These are phyloP conservation scores for Acer campestre DNA, from an alignment of 345 rosid species.

Conservation along the genomic window DNA sequence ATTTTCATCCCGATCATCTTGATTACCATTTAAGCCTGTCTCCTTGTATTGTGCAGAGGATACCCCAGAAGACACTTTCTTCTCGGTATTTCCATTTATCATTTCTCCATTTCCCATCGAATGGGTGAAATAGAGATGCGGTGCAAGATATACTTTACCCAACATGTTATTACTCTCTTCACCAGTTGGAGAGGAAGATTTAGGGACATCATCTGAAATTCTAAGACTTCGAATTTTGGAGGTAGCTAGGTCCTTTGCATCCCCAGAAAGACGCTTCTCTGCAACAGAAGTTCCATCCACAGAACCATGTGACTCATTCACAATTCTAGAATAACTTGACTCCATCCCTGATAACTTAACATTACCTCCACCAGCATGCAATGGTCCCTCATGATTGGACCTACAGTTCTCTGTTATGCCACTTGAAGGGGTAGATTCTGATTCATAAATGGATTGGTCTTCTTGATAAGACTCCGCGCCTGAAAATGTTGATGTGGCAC, in stretches of 20 bases:
- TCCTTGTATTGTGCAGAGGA: constrained; percentile 23
- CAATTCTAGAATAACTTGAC: constrained; percentile 17
- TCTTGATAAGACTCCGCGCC: constrained; percentile 47
- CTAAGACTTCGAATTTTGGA: constrained; percentile 40
- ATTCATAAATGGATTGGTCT: constrained; percentile 39
- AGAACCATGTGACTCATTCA: constrained; percentile 30
- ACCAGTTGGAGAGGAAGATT: constrained; percentile 30
- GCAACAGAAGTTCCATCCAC: constrained; percentile 39
- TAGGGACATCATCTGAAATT: constrained; percentile 33
- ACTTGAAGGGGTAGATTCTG: constrained; percentile 32
- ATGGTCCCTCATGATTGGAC: constrained; percentile 27
- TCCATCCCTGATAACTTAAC: constrained; percentile 26
- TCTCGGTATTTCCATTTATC: constrained; percentile 40
- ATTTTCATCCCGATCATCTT: constrained; percentile 34
- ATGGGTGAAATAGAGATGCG: constrained; percentile 39
- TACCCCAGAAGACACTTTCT: constrained; percentile 20
- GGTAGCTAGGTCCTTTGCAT: constrained; percentile 59
- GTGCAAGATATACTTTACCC: constrained; percentile 40
- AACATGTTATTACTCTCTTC: constrained; percentile 29
- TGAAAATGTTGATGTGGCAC: constrained; percentile 30
- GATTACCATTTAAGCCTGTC: constrained; percentile 8
- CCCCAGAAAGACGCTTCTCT: constrained; percentile 47
- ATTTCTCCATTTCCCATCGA: constrained; percentile 45
- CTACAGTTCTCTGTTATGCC: constrained; percentile 26
- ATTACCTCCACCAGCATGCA: constrained; percentile 16